phyloP scores from a whole-genome alignment of 106 monocot genomes.

The Amphibolis antarctica region DNA sequence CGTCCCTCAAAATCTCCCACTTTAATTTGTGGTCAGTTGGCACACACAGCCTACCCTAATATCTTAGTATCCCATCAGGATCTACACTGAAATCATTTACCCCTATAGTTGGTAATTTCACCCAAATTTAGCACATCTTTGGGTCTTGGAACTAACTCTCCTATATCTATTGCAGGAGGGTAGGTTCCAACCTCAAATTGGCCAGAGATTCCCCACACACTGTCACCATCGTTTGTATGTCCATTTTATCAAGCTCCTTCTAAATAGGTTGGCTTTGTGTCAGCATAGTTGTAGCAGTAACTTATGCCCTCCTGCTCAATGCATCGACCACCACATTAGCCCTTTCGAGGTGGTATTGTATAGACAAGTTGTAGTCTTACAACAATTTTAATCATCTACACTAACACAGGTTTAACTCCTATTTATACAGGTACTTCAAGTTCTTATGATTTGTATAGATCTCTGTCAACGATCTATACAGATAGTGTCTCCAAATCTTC shows the following conservation, averaged over 20 bases:
- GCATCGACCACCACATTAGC: background rate
- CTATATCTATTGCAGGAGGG: too few species aligned
- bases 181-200: too few species aligned
- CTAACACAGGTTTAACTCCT: background rate
- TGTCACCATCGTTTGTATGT: background rate
- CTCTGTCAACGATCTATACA: background rate
- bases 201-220: too few species aligned
- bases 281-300: background rate
- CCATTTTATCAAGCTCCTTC: background rate
- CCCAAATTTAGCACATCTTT: too few species aligned
- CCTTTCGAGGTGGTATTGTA: background rate
- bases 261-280: background rate
- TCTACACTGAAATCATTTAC: too few species aligned
- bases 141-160: too few species aligned
- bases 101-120: too few species aligned
- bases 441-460: conserved; percentile 1
- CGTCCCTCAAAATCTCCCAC: too few species aligned
- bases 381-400: background rate
- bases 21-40: too few species aligned
- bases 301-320: background rate
- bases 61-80: too few species aligned
- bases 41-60: too few species aligned
- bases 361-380: background rate
- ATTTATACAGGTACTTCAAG: background rate
- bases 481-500: too few species aligned